Evolutionary conservation across 805 yeast genomes (phyloP), one percentile per base, ranked within the genome.

Genomic region (Metschnikowia shivogae): DNA sequence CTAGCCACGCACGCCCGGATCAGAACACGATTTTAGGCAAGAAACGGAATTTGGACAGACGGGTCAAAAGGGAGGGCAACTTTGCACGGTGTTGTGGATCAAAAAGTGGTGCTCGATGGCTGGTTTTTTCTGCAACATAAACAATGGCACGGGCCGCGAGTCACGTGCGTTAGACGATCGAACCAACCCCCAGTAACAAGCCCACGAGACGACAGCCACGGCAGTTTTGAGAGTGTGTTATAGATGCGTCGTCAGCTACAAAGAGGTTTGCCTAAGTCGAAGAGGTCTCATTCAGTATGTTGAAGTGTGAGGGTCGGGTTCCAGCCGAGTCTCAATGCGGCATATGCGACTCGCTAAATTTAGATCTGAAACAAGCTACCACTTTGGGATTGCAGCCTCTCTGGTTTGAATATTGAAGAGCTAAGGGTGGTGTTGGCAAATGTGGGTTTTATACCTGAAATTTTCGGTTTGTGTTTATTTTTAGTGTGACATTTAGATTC

Each of bases 91-190:
- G 28, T 19, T 32, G 19, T 19, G 40, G 14, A 19, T 19, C 40
- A 20, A 37, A 37, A 37, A 37, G 34, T 29, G 32, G 40, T 37
- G 40, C 30, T 39, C 24, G 14, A 31, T 30, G 33, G 42, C 34
- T 38, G 28, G 42, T 39, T 39, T 39, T 39, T 39, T 39, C 42
- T 39, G 35, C 42, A 39, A 39, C 36, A 39, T 31, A 39, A 39
- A 39, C 42, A 39, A 39, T 31, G 24, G 42, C 42, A 39, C 35
- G 35, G 13, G 42, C 31, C 24, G 42, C 35, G 24, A 14, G 30
- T 39, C 42, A 39, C 42, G 42, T 32, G 42, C 11, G 30, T n/a
- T 10, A 12, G 35, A 17, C 40, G 33, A 19, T 29, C 14, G 40
- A 24, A 1, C 24, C 2, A 13, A 11, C 6, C 31, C 19, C 26